Conservation (phyloP, 2,329 filamentous ascomycete species). For the Aspergillus sp. region DNA sequence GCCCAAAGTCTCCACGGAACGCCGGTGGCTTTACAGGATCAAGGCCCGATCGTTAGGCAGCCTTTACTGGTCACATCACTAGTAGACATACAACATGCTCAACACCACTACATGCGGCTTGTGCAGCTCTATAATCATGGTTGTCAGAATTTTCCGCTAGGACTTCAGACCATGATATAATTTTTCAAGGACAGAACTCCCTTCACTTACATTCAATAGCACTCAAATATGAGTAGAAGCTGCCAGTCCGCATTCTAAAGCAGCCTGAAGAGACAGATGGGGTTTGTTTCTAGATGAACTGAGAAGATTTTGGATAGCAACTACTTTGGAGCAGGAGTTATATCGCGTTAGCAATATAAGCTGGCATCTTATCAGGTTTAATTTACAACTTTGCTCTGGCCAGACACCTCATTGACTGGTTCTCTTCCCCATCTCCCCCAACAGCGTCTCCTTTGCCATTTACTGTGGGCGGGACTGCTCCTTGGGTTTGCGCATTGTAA, state of each 20-base stretch:
- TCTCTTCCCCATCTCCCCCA: not conserved
- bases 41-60: conserved; percentile 33
- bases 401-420: not conserved
- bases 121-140: conserved; percentile 35
- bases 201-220: conserved; percentile 37
- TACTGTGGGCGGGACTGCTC: no score
- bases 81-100: conserved; percentile 30
- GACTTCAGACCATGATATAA: conserved; percentile 32
- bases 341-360: not conserved
- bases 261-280: conserved; percentile 45
- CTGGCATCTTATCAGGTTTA: conserved; percentile 2
- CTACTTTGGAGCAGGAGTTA: not conserved
- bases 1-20: conserved; percentile 35
- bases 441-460: no score
- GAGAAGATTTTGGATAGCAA: not conserved
- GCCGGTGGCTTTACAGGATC: conserved; percentile 33
- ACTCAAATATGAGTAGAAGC: conserved; percentile 35
- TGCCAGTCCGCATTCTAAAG: conserved; percentile 35
- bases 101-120: conserved; percentile 36
- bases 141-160: conserved; percentile 33
- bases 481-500: no score
- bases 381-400: not conserved
- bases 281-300: conserved; percentile 36
- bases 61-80: conserved; percentile 33
- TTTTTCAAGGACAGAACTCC: conserved; percentile 32